Evolutionary conservation across 2,329 filamentous ascomycete genomes (phyloP).

Genomic region (Aspergillus neotritici): DNA sequence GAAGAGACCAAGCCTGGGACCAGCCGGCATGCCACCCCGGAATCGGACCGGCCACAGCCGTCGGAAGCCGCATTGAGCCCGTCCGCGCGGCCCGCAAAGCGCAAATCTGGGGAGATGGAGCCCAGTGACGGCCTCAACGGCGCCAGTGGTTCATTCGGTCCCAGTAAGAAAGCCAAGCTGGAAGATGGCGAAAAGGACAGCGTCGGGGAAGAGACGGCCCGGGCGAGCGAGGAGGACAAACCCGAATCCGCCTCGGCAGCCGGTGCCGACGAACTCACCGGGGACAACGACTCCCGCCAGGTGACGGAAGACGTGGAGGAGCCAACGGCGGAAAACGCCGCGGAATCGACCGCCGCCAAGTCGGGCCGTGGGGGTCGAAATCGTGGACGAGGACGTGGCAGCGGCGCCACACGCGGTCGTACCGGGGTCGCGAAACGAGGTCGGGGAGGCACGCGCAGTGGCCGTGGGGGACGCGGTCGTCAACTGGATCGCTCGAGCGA

Average conservation of each 20-base stretch:
- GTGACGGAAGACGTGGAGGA: constrained; percentile 21
- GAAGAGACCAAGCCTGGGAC: too few relatives aligned
- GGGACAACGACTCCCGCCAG: constrained; percentile 15
- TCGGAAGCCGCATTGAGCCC: constrained; percentile 12
- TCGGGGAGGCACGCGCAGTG: constrained; percentile 26
- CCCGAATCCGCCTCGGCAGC: constrained; percentile 16
- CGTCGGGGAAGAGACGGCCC: constrained; percentile 17
- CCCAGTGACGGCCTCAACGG: constrained; percentile 12
- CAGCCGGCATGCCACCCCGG: too few relatives aligned
- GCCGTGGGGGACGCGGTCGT: constrained; percentile 20
- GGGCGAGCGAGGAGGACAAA: constrained; percentile 18
- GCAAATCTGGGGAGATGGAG: constrained; percentile 21
- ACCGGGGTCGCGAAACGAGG: constrained; percentile 16
- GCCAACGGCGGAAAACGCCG: constrained; percentile 15
- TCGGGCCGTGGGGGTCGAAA: constrained; percentile 26
- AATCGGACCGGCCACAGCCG: not conserved
- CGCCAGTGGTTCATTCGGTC: constrained; percentile 11
- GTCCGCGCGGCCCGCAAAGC: constrained; percentile 17
- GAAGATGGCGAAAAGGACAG: constrained; percentile 24
- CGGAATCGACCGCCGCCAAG: constrained; percentile 18
- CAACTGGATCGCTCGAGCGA: constrained; percentile 27
- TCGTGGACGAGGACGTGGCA: constrained; percentile 29
- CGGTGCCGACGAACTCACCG: constrained; percentile 10
- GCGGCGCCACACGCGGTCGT: constrained; percentile 20
- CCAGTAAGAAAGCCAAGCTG: constrained; percentile 27